phyloP scores from a whole-genome alignment of 2,329 filamentous ascomycete species.

The Leptographium procerum region DNA sequence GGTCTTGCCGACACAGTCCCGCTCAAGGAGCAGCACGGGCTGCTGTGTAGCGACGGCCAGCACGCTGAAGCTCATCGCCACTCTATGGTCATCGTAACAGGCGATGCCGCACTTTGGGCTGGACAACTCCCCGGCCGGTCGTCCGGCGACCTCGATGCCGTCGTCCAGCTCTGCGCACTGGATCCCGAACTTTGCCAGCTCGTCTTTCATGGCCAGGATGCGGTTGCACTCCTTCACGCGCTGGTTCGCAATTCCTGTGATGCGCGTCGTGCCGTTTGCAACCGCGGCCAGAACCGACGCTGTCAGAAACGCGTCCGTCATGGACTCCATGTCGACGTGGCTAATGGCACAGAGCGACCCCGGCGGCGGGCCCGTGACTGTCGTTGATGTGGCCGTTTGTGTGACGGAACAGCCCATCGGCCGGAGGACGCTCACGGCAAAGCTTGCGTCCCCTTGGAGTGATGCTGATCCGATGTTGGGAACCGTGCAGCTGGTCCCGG shows the following conservation, averaged over 20 bases:
- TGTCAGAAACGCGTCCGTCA: slow-evolving; percentile 97
- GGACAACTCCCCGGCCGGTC: slow-evolving; percentile 32
- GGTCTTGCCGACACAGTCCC: slow-evolving; percentile 91
- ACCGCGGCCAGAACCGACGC: slow-evolving; percentile 89
- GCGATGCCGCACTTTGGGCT: slow-evolving; percentile 58
- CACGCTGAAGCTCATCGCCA: slow-evolving; percentile 97
- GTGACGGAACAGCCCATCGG: slow-evolving; percentile 92
- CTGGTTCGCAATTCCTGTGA: slow-evolving; percentile 93
- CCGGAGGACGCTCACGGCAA: slow-evolving; percentile 76
- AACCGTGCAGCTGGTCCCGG: slow-evolving; percentile 87
- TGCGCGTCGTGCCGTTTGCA: slow-evolving; percentile 70
- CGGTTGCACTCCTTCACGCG: slow-evolving; percentile 97
- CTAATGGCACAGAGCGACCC: slow-evolving; percentile 64
- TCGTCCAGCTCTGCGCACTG: slow-evolving; percentile 80
- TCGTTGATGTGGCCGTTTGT: slow-evolving; percentile 77
- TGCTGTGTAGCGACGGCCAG: slow-evolving; percentile 60
- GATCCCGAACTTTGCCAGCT: slow-evolving; percentile 89
- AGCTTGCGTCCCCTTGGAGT: slow-evolving; percentile 87
- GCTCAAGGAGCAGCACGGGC: slow-evolving; percentile 70
- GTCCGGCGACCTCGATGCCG: slow-evolving; percentile 66
- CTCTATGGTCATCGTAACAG: slow-evolving; percentile 95
- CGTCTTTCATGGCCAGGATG: slow-evolving; percentile 88
- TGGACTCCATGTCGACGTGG: slow-evolving; percentile 94
- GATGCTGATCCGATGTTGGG: slow-evolving; percentile 92
- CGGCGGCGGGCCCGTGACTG: slow-evolving; percentile 73